Base-by-base conservation (phyloP, 371 early-diverging fungal genomes). In the Syncephalastrum sp. region DNA sequence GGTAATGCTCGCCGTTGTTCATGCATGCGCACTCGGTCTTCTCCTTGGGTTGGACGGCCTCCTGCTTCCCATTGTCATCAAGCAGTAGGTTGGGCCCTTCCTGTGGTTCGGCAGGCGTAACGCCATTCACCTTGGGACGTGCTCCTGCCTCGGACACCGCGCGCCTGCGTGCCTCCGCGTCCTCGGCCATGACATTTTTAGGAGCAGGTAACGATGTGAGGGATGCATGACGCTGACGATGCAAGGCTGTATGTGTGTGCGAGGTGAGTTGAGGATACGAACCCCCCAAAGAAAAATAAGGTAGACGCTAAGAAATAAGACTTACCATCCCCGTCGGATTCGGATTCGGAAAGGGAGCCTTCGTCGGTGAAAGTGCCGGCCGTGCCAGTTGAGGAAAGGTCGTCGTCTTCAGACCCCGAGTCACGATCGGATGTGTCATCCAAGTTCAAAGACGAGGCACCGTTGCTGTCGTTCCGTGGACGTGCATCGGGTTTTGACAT, bases 21-120 rank as follows among this genome's bases (percentile, higher is more conserved):
- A 61, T 60, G 53, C 86, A 86, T 41, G 63, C 71, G 52, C 86
- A 86, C 7, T 70, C 65, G 4, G 79, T 78, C 33, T 65, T 61
- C 42, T 68, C 67, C 3, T 64, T 49, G n/a, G 49, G 41, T 16
- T 70, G 74, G 38, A 41, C 50, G 46, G 47, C 13, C 3, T 44
- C 12, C 19, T 19, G 53, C 10, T 47, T 51, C 4, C 15, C 50
- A 38, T 51, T 42, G 1, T 55, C 56, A 14, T 23, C 53, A 5
- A 33, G 38, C 38, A 33, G 10, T 10, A 33, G 10, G 38, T 33
- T 33, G 10, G 38, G 38, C 29, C 23, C 47, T 42, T 45, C n/a
- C 33, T 19, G 33, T 23, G 46, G 25, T 48, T 50, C 27, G 19
- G 19, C 50, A 17, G 50, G 16, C 15, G 47, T 45, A 47, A 41